phyloP scores from a whole-genome alignment of 2,329 filamentous ascomycete genomes.

The Aspergillus awamori region DNA sequence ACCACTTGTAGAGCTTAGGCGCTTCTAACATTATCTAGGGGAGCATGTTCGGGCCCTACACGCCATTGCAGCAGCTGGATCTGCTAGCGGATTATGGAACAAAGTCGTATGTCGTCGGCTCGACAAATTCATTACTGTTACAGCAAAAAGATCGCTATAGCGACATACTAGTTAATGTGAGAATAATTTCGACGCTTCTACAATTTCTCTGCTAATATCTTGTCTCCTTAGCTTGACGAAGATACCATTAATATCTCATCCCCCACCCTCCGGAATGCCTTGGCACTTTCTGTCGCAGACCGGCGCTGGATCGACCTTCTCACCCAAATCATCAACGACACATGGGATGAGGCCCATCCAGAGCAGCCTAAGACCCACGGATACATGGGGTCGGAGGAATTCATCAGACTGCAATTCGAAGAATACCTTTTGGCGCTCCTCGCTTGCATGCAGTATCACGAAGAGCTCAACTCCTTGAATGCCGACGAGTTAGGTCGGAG shows the following conservation, averaged over 20 bases:
- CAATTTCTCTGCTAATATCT: not conserved
- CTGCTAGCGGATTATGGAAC: constrained; percentile 90
- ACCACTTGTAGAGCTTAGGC: constrained; percentile 56
- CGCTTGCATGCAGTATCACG: constrained; percentile 86
- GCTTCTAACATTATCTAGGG: constrained; percentile 60
- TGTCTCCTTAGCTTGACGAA: constrained; percentile 69
- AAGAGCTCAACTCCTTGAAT: constrained; percentile 59
- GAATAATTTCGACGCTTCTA: constrained; percentile 7
- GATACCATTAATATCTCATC: constrained; percentile 82
- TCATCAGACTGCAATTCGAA: constrained; percentile 95
- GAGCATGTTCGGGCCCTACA: constrained; percentile 94
- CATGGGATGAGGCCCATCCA: constrained; percentile 93
- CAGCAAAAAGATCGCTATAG: constrained; percentile 96
- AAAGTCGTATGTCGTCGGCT: constrained; percentile 96
- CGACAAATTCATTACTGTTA: constrained; percentile 89
- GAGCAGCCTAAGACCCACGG: constrained; percentile 89
- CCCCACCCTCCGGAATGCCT: constrained; percentile 71
- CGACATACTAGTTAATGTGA: constrained; percentile 85
- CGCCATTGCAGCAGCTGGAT: constrained; percentile 92
- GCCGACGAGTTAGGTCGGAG: constrained; percentile 46
- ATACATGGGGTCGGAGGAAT: constrained; percentile 94
- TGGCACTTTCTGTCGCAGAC: constrained; percentile 81
- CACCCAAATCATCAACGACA: constrained; percentile 89
- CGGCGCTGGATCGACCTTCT: constrained; percentile 96
- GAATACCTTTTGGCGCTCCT: constrained; percentile 91